Evolutionary conservation across 352 stramenopile species (phyloP).

Genomic region (Globisporangium cystogenes): DNA sequence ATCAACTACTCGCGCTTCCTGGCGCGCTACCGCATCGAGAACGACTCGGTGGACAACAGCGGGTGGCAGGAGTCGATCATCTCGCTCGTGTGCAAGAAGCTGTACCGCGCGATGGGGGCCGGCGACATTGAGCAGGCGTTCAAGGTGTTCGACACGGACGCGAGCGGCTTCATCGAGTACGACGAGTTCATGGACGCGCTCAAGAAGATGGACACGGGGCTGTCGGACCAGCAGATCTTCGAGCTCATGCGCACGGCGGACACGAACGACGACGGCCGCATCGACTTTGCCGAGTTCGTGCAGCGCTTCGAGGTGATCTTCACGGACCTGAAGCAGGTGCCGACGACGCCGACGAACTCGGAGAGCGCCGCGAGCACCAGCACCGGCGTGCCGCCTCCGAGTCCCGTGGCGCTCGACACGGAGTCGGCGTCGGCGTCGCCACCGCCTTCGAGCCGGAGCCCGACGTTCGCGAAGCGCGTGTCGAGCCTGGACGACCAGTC

Average conservation of each 20-base stretch:
- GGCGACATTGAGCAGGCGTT: conserved; percentile 88
- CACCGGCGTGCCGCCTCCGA: conserved; percentile 9
- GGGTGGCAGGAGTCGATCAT: conserved; percentile 92
- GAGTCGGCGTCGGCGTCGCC: too few relatives aligned
- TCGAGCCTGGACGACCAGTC: conserved; percentile 59
- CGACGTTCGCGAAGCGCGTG: conserved; percentile 40
- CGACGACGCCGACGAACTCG: conserved; percentile 17
- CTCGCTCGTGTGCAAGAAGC: conserved; percentile 87
- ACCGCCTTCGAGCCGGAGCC: conserved; percentile 10
- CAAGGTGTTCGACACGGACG: conserved; percentile 88
- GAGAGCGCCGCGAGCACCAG: background rate
- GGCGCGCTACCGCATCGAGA: conserved; percentile 91
- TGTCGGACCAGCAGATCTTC: conserved; percentile 90
- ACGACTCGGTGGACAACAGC: conserved; percentile 76
- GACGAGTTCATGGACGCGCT: conserved; percentile 90
- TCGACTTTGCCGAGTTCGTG: conserved; percentile 90
- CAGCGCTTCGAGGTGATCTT: conserved; percentile 92
- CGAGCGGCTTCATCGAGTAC: conserved; percentile 90
- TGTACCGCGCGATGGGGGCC: conserved; percentile 90
- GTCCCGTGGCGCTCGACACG: conserved; percentile 16
- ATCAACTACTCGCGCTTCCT: conserved; percentile 95
- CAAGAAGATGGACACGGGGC: conserved; percentile 89
- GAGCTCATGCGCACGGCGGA: conserved; percentile 92
- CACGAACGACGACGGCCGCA: conserved; percentile 89
- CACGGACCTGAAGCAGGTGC: conserved; percentile 50